Conservation (phyloP, 2,329 filamentous ascomycete species). For the Orbilia ellipsospora region DNA sequence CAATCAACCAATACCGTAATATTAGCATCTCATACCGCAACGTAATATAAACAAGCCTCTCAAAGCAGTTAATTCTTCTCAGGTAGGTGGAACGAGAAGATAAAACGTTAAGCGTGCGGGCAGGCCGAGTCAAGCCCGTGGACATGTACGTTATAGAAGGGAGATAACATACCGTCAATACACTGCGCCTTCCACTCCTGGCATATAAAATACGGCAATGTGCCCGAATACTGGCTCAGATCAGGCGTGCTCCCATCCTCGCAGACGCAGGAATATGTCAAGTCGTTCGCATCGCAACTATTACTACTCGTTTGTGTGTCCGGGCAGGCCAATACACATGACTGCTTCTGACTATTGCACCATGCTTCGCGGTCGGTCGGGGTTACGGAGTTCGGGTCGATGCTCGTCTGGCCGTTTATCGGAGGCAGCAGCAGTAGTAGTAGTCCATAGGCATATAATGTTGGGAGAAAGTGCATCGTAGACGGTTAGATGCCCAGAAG, state of each 20-base stretch:
- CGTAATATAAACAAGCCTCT: no score
- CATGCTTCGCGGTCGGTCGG: conserved; percentile 4
- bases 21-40: neutral
- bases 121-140: no score
- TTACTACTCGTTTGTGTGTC: neutral
- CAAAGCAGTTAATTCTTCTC: no score
- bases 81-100: no score
- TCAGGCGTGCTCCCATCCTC: conserved; percentile 12
- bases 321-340: conserved; percentile 9
- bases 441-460: no score
- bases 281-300: conserved; percentile 3
- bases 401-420: no score
- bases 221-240: conserved; percentile 12
- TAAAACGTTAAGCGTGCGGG: no score
- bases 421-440: no score
- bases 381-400: conserved; percentile 27
- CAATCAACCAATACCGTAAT: neutral
- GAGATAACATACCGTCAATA: conserved; percentile 16
- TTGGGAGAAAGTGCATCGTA: no score
- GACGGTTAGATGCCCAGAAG: no score
- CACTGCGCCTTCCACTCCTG: conserved; percentile 15
- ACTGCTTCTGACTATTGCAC: conserved; percentile 6
- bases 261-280: conserved; percentile 19
- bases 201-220: conserved; percentile 35
- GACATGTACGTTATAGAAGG: no score